Evolutionary conservation across 345 rosid species (phyloP), one percentile per base, ranked within the genome.

Genomic region (Gossypium herbaceum): DNA sequence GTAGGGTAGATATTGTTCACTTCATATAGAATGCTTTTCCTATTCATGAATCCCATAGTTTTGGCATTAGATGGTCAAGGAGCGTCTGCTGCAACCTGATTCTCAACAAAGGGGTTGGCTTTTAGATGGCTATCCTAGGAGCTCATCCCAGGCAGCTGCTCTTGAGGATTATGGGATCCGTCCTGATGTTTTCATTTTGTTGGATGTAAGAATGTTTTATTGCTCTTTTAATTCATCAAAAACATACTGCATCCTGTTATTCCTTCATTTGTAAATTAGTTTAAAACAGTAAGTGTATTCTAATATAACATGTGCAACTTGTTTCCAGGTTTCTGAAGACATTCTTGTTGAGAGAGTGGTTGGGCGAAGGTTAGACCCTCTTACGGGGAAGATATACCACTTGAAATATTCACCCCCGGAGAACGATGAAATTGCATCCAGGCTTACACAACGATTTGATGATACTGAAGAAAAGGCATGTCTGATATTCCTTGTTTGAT

Each of bases 51-150:
- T 78, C 75, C 41, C 9, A 63, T 75, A 62, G 12, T 48, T 76
- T 79, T 82, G 39, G 29, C 76, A 12, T 64, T 80, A 89, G 96
- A 90, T 94, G 98, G 97, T 94, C 52, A 94, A 88, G 87, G 92
- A 92, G 44, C 91, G 94, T 58, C 79, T 94, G 19, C 76, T 77
- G 25, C 90, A 86, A 85, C 83, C 88, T 12, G 97, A 94, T 84
- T 86, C 97, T 75, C 76, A 81, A 76, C 85, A 88, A 80, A 89
- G 84, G 9, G 98, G 97, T 27, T 94, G 98, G 98, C 97, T 94
- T 82, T 83, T 94, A 77, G 98, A 94, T 90, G 98, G 97, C 76
- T 94, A 90, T 61, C 98, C 98, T 51, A 84, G 98, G 80, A 94
- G 98, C 84, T 80, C 76, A 78, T 92, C 95, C 3, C 97, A 94